Evolutionary conservation across 2,329 filamentous ascomycete species (phyloP).

Genomic region (Tolypocladium tropicale): DNA sequence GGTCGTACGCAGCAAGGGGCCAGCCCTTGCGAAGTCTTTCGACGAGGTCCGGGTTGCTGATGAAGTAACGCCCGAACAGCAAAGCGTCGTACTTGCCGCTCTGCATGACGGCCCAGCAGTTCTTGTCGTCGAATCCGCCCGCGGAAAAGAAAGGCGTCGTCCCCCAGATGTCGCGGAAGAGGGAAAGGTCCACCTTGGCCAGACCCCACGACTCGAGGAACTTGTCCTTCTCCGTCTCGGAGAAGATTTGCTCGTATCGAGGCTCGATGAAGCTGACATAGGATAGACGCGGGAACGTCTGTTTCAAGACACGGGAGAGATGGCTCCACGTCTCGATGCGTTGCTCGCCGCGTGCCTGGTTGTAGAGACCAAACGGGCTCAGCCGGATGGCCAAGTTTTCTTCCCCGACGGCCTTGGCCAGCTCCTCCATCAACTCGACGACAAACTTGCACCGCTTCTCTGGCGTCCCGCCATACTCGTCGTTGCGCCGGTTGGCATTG

Average conservation of each 20-base stretch:
- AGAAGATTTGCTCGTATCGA: constrained; percentile 42
- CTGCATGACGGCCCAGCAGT: constrained; percentile 32
- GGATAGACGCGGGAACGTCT: constrained; percentile 28
- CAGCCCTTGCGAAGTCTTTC: constrained; percentile 28
- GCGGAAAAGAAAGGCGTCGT: constrained; percentile 44
- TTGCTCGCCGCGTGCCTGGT: background rate
- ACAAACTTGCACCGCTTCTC: background rate
- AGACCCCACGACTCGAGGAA: constrained; percentile 28
- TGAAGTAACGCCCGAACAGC: constrained; percentile 35
- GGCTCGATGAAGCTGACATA: constrained; percentile 48
- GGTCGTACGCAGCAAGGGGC: constrained; percentile 30
- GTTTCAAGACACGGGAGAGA: constrained; percentile 38
- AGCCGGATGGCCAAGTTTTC: background rate
- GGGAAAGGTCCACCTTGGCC: constrained; percentile 29
- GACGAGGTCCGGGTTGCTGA: constrained; percentile 38
- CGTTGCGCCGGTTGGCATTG: background rate
- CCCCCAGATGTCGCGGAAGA: constrained; percentile 40
- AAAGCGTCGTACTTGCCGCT: constrained; percentile 36
- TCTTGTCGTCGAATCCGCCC: constrained; percentile 42
- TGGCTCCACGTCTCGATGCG: constrained; percentile 17
- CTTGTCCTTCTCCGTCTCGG: constrained; percentile 34
- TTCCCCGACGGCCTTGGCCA: background rate
- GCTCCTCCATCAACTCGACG: background rate
- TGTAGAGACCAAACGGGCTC: background rate
- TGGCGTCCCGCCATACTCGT: background rate